phyloP scores from a whole-genome alignment of 345 rosid species.

The Pugionium cornutum region DNA sequence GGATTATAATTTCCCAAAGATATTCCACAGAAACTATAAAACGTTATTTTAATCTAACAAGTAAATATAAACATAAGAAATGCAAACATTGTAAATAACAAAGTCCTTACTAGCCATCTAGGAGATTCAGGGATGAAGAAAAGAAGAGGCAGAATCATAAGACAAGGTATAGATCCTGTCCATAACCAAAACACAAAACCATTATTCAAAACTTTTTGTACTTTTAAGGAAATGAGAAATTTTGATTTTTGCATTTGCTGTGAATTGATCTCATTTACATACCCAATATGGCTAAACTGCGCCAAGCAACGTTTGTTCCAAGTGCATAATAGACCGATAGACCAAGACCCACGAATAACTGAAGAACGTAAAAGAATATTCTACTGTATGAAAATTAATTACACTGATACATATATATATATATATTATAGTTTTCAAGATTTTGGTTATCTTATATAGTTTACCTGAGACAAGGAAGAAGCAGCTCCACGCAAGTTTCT shows the following conservation, averaged over 20 bases:
- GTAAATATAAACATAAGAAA: neutral
- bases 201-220: neutral
- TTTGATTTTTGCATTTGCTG: too few relatives aligned
- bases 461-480: constrained; percentile 33
- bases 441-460: neutral
- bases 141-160: constrained; percentile 35
- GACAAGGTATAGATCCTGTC: constrained; percentile 28
- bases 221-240: too few relatives aligned
- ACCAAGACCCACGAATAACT: constrained; percentile 35
- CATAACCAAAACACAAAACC: neutral
- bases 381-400: too few relatives aligned
- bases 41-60: neutral
- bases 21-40: neutral
- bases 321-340: constrained; percentile 32
- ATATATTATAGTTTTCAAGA: too few relatives aligned
- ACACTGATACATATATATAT: too few relatives aligned
- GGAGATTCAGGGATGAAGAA: constrained; percentile 42
- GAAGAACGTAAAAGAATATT: too few relatives aligned
- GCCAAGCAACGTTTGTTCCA: constrained; percentile 37
- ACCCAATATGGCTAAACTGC: constrained; percentile 40
- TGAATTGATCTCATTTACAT: neutral
- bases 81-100: neutral
- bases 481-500: constrained; percentile 38
- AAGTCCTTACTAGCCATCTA: constrained; percentile 37
- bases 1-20: neutral